Base-by-base conservation (phyloP, 805 yeast species). In the Saccharomycopsis javanensis region DNA sequence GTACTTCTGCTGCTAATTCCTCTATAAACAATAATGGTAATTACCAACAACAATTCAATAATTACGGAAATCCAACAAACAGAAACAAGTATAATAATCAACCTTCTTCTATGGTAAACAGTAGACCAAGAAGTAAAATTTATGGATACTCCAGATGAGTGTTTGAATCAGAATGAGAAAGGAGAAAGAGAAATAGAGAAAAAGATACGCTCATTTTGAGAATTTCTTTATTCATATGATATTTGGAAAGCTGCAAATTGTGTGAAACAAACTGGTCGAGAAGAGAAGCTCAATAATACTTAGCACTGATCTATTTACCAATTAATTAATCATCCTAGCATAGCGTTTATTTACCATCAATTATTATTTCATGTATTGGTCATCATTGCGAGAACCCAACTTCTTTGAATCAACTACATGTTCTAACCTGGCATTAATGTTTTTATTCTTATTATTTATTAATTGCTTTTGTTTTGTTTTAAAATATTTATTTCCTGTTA, bases 31-130 rank as follows among this genome's bases (percentile, higher is more conserved):
- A 30, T 20, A 34, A 27, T n/a, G n/a, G 18, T 11, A 28, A 50
- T 28, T 31, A 50, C n/a, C 52, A 50, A n/a, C 50, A 45, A 45
- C 52, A 50, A 27, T 30, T 50, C 16, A 50, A 30, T n/a, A 31
- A 28, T 15, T 50, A 27, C 13, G 52, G 51, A 46, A 46, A n/a
- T 20, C 8, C 28, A 45, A 16, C 18, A 10, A 28, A 28, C 52
- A 50, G 37, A 50, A 16, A 27, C 8, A 31, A 50, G 35, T 31
- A 50, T 30, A 50, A 11, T 20, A 25, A 23, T 42, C 18, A 23
- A 8, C 28, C 48, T 2, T 2, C 48, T 42, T 20, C 48, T 7
- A 42, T 42, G 48, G 11, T 20, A 7, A 42, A 42, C 25, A 42
- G 11, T 28, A 42, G 48, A 20, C 48, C 48, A 42, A 42, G 48